phyloP scores from a whole-genome alignment of 1,284 basidiomycete genomes.

The Boletus subluridellus region DNA sequence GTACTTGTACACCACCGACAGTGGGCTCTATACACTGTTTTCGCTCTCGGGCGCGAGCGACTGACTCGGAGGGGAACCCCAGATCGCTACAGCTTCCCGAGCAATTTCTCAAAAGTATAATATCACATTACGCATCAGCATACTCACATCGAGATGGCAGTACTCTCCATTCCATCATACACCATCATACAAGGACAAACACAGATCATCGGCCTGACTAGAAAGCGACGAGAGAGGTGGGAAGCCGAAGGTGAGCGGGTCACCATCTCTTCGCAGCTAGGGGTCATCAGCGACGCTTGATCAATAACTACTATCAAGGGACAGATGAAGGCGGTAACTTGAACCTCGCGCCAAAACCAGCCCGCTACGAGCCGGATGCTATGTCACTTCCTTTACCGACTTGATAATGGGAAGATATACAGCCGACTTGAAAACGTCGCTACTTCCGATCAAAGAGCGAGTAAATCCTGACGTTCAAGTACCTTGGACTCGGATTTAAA shows the following conservation, averaged over 20 bases:
- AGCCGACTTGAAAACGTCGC: not conserved
- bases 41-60: not conserved
- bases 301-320: not conserved
- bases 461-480: not conserved
- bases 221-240: not conserved
- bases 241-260: not conserved
- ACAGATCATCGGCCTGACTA: not conserved
- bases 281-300: too few species aligned
- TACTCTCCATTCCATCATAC: not conserved
- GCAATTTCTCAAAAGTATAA: not conserved
- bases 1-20: not conserved
- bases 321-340: not conserved
- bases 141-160: not conserved
- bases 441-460: not conserved
- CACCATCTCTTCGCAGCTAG: not conserved
- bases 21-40: not conserved
- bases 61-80: too few species aligned
- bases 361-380: not conserved
- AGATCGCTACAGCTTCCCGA: not conserved
- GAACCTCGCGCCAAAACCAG: not conserved
- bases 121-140: not conserved
- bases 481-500: not conserved
- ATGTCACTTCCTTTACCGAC: not conserved
- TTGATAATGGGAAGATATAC: not conserved
- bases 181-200: not conserved